Evolutionary conservation across 139 green algal genomes (phyloP), one percentile per base, ranked within the genome.

Genomic region (Closterium sp.): DNA sequence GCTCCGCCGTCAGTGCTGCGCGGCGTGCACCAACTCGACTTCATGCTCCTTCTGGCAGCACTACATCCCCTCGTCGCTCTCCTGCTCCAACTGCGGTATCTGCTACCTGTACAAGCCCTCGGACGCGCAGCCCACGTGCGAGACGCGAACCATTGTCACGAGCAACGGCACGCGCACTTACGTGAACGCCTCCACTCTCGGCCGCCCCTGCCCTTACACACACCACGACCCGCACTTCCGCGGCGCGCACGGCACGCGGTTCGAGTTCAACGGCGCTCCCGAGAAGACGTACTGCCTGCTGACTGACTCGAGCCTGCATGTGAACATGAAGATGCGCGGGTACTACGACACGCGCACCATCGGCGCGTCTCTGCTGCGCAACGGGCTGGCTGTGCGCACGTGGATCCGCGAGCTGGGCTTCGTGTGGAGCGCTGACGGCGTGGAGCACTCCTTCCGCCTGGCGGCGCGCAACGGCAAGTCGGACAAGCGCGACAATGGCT

Each of bases 301-400:
- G 32, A 90, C 87, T 16, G 87, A 90, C 87, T 34, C 32, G 55
- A 88, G 55, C 34, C 35, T 90, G 34, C 87, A 90, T 19, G 64
- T 90, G 32, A 90, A 90, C 87, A 90, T 90, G 87, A 87, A 90
- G 87, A 88, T 90, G 87, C 32, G 32, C 32, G 87, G 87, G 33
- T 87, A 87, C 84, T 87, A 69, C 9, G 84, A 87, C 33, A 87
- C 84, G 33, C 84, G 84, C 33, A 87, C 84, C 33, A 35, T 69
- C 9, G 84, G 84, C 33, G 84, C 84, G 10, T 87, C 84, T 87
- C 84, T 87, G 33, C 33, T 35, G 84, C 33, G 84, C 33, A 35
- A 87, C 33, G 84, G 84, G 33, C 12, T 69, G 33, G 84, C 33
- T 12, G 84, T 87, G 33, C 84, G 84, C 84, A 87, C 84, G 33